Percentiles rank a stretch among this genome's conserved stretches.
Conservation (phyloP, 1,139 yeast species). For the Meyerozyma carpophila region DNA sequence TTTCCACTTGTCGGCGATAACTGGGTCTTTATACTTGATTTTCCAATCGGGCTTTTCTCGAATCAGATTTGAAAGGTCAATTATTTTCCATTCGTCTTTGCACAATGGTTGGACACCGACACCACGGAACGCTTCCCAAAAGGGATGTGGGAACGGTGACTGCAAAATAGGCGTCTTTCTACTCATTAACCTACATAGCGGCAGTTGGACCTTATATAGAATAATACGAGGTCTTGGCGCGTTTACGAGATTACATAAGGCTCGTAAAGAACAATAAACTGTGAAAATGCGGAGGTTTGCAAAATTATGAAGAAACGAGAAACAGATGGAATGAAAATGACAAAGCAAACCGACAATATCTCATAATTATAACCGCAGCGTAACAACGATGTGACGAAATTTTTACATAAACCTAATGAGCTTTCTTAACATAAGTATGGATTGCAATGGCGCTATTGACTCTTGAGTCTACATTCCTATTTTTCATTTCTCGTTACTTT, state of each 20-base stretch:
- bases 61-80: constrained; percentile 18
- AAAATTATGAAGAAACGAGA: background rate
- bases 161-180: background rate
- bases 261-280: background rate
- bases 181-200: background rate
- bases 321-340: background rate
- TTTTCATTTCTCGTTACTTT: background rate
- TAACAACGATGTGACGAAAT: too few relatives aligned
- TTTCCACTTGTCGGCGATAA: constrained; percentile 27
- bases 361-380: too few relatives aligned
- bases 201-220: background rate
- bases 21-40: constrained; percentile 20
- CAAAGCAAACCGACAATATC: too few relatives aligned
- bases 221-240: background rate
- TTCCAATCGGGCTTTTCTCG: constrained; percentile 30
- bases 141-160: constrained; percentile 8
- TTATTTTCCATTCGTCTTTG: constrained; percentile 21
- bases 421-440: background rate
- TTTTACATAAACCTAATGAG: too few relatives aligned
- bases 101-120: constrained; percentile 15
- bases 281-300: background rate
- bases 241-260: too few relatives aligned
- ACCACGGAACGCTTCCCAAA: constrained; percentile 10
- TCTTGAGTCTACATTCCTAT: background rate
- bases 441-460: background rate